Evolutionary conservation across 192 early-diverging fungal species (phyloP), one percentile per base, ranked within the genome.

Genomic region (Chytriomyces sp.): DNA sequence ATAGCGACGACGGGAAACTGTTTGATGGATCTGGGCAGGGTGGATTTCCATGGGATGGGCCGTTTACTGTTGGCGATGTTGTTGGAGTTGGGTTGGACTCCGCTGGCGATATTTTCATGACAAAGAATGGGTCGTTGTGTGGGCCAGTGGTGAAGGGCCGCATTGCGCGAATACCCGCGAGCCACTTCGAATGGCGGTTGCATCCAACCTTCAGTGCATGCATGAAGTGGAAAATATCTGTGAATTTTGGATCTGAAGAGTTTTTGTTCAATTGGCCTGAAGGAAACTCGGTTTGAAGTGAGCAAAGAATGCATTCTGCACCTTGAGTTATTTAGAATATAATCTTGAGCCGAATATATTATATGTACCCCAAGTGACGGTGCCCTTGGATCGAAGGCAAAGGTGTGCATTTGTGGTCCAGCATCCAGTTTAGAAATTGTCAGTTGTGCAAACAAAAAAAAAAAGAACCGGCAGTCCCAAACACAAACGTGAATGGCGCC

Each of bases 1-100:
- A 87, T 69, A 71, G 65, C 16, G 86, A 87, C 77, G 86, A 87
- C 74, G 86, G 84, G 44, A 67, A 71, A 35, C 24, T 85, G 44
- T 87, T 77, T 76, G 50, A 77, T 47, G 78, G 78, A 24, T 61
- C 80, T 20, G 65, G 77, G 44, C 69, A 78, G 35, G 78, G 77
- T 23, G 81, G 81, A 13, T 26, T 61, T 8, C 11, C 35, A 46
- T 73, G 78, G 61, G 50, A 44, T 5, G 62, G 49, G 5, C 24
- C 69, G 1, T 80, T 59, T 48, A 45, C 49, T 10, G 66, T 63
- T n/a, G 81, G 82, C 9, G 79, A 78, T 70, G 75, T 82, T 3
- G 43, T 85, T 35, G 83, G 82, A 26, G 46, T 61, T 28, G 84
- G 84, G 53, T 20, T 77, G 18, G 45, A 13, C 7, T 16, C 28